Base-by-base conservation (phyloP, 2,329 filamentous ascomycete species). In the Neofusicoccum sp. region DNA sequence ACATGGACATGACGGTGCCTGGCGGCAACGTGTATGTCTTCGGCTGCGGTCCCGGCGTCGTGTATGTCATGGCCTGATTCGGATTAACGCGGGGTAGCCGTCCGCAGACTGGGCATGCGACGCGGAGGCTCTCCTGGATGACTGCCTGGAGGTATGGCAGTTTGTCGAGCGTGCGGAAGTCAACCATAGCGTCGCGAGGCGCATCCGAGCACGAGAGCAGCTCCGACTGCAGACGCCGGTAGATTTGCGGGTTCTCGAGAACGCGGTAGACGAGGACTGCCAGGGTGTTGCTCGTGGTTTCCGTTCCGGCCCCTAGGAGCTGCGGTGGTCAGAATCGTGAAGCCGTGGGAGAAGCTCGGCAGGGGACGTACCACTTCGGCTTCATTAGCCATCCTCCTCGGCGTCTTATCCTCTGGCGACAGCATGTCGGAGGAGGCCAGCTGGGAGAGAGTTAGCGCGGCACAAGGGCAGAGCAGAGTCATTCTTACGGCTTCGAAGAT, bases 201-300 rank as follows among this genome's bases (percentile, higher is more conserved):
- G 8, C 8, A 4, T 16, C 1, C 2, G 57, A 60, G 43, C 61
- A 60, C 1, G 40, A 45, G 2, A 24, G 4, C 4, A 80, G 66
- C 62, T 80, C 78, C 1, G 62, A 61, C 11, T 67, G 68, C 4
- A 81, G 63, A 8, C 64, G 67, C 0, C 47, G 11, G 1, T 73
- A 63, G 6, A 75, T 67, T 0, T 61, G 3, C 0, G 74, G 72
- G 24, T 74, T 68, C 11, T 64, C 61, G n/a, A 75, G 71, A 1
- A 79, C 63, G 66, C 76, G 62, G 65, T 71, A 79, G 4, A 72
- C 68, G 4, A 72, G 63, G 4, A 74, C 61, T 1, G 69, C 63
- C 9, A 80, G 65, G 0, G 70, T 66, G 63, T 68, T 69, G 6
- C 68, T 68, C 0, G 70, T 73, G 0, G 76, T 79, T 45, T 76